Evolutionary conservation across 495 filamentous ascomycete species (phyloP).

Genomic region (Baudoinia panamericana): DNA sequence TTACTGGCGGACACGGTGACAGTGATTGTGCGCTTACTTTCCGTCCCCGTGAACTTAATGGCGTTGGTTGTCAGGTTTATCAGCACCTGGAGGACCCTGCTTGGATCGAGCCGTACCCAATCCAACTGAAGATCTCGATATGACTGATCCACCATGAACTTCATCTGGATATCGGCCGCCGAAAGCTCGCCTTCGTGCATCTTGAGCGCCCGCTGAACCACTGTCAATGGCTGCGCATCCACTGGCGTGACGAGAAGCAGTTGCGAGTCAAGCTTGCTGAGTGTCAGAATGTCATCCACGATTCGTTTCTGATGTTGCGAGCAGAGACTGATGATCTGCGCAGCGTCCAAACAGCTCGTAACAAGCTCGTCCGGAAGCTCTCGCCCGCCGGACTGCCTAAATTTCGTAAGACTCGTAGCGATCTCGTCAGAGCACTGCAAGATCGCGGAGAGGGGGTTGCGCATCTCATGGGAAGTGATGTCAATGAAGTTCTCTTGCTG

Average conservation of each 20-base stretch:
- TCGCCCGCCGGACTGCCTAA: constrained; percentile 19
- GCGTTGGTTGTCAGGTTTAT: constrained; percentile 39
- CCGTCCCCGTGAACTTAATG: constrained; percentile 36
- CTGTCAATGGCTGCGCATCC: constrained; percentile 49
- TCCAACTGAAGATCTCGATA: constrained; percentile 43
- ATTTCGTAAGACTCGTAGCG: constrained; percentile 37
- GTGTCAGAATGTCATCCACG: constrained; percentile 64
- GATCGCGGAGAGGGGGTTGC: constrained; percentile 71
- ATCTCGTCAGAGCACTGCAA: constrained; percentile 76
- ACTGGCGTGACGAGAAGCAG: constrained; percentile 55
- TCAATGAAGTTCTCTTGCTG: constrained; percentile 68
- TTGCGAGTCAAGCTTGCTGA: constrained; percentile 72
- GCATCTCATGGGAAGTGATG: constrained; percentile 78
- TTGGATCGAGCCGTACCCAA: constrained; percentile 59
- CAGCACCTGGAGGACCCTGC: constrained; percentile 56
- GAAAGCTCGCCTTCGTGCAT: constrained; percentile 62
- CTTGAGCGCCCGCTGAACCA: constrained; percentile 53
- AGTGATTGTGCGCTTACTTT: constrained; percentile 46
- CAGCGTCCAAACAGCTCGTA: constrained; percentile 50
- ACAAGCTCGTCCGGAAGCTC: constrained; percentile 33
- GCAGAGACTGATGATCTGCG: constrained; percentile 63
- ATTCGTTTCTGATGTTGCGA: constrained; percentile 69
- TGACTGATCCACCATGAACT: constrained; percentile 45
- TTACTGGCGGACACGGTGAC: constrained; percentile 57
- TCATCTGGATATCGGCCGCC: constrained; percentile 52